Evolutionary conservation across 129 eudicot species (phyloP).

Genomic region (Artemisia annua): DNA sequence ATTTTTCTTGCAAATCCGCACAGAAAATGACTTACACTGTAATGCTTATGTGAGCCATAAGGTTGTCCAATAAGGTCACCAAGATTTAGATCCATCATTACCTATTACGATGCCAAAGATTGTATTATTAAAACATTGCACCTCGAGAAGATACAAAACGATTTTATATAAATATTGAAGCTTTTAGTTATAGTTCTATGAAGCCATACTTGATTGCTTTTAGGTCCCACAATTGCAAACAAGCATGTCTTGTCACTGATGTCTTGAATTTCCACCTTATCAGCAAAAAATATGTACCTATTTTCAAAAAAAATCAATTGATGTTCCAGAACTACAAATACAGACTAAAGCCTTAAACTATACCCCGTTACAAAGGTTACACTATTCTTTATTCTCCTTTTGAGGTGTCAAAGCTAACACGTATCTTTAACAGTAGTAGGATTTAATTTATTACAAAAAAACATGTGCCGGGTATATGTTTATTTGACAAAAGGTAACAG

Average conservation of each 20-base stretch:
- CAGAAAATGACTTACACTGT: slow-evolving; percentile 44
- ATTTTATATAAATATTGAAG: background rate
- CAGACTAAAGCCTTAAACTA: slow-evolving; percentile 14
- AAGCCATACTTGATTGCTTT: slow-evolving; percentile 68
- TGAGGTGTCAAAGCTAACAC: too few relatives aligned
- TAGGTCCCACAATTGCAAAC: slow-evolving; percentile 80
- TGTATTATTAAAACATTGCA: slow-evolving; percentile 18
- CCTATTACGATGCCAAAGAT: slow-evolving; percentile 42
- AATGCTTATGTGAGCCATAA: slow-evolving; percentile 84
- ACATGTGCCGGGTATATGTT: too few relatives aligned
- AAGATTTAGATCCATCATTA: slow-evolving; percentile 61
- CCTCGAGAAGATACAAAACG: slow-evolving; percentile 1
- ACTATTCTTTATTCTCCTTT: too few relatives aligned
- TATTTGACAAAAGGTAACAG: too few relatives aligned
- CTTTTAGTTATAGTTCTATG: slow-evolving; percentile 4
- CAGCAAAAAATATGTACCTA: slow-evolving; percentile 86
- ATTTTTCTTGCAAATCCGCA: background rate
- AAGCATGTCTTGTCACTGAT: slow-evolving; percentile 64
- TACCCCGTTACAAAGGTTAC: background rate
- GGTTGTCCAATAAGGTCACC: slow-evolving; percentile 78
- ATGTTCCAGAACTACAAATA: background rate
- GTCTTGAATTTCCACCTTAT: slow-evolving; percentile 88
- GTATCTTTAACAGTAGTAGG: too few relatives aligned
- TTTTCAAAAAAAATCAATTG: background rate
- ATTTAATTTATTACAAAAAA: too few relatives aligned